Base-by-base conservation (phyloP, 371 early-diverging fungal genomes). In the Mucor lusitanicus region DNA sequence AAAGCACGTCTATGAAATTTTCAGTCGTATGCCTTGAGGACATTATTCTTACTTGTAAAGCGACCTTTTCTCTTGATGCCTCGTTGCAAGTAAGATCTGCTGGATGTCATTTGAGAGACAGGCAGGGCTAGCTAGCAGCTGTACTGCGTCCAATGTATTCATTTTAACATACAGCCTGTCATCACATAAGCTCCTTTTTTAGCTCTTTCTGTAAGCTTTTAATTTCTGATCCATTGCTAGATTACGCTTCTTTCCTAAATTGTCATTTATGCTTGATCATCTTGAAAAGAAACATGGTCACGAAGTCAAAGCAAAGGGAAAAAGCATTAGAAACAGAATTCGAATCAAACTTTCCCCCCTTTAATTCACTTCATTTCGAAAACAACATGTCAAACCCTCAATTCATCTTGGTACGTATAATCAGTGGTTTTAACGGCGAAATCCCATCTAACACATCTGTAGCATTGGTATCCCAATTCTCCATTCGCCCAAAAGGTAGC, bases 401-500 rank as follows among this genome's bases (percentile, higher is more conserved):
- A 30, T 15, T 55, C n/a, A 55, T 55, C 17, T 55, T 55, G 55
- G 55, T 55, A 55, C 6, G 32, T 28, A 15, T 28, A 6, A 48
- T 5, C 50, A 19, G 0, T 17, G 8, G 7, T 42, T n/a, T 17
- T 42, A 21, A 9, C 23, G 21, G 6, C 5, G n/a, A 42, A 42
- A 6, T 25, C 25, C 2, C 4, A 37, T 37, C 37, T 37, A 13
- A 37, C 11, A 13, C 9, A 4, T 50, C 21, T n/a, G 23, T 3
- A 50, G 50, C 50, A 50, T 50, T 50, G 50, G 50, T 80, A 72
- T 57, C 50, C 71, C 6, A 27, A 28, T 1, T 72, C 76, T 12
- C 78, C 74, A n/a, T 82, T 70, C 60, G 63, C 76, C 19, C 67
- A 71, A 61, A 78, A 74, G 56, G 63, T 79, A 11, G 64, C 70